These are phyloP conservation scores for Ocimum tenuiflorum DNA, from an alignment of 257 asterid genomes.

Conservation along the genomic window DNA sequence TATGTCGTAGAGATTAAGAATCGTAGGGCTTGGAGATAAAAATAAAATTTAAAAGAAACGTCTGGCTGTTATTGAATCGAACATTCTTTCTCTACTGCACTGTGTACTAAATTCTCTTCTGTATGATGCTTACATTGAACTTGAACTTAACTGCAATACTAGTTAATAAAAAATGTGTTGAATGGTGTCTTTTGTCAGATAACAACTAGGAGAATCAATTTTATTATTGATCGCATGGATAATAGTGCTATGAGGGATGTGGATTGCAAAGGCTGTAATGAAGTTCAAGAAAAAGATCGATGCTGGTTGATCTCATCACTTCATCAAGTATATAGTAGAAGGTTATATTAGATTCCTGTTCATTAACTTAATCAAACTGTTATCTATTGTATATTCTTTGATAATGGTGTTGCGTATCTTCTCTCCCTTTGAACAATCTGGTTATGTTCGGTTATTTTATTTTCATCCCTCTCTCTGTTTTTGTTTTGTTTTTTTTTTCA, in stretches of 20 bases:
- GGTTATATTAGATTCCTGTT: constrained; percentile 42
- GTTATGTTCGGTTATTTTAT: constrained; percentile 14
- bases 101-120: constrained; percentile 4
- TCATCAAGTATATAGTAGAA: constrained; percentile 98
- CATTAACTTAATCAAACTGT: constrained; percentile 16
- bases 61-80: background rate
- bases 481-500: too few species aligned
- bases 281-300: constrained; percentile 73
- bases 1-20: background rate
- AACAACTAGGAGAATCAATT: constrained; percentile 84
- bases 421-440: constrained; percentile 10
- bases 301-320: constrained; percentile 90
- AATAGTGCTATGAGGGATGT: constrained; percentile 38
- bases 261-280: constrained; percentile 41
- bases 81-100: background rate
- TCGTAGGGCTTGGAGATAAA: constrained; percentile 1
- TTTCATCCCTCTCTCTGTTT: too few species aligned
- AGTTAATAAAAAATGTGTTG: constrained; percentile 11
- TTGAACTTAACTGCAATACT: constrained; percentile 11
- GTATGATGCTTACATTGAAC: constrained; percentile 14
- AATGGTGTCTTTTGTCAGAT: constrained; percentile 48
- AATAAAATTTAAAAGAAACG: background rate
- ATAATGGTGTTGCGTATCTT: constrained; percentile 3
- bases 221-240: constrained; percentile 70
- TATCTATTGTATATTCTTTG: constrained; percentile 5